Evolutionary conservation across 257 asterid species (phyloP), one percentile per base, ranked within the genome.

Genomic region (Craterostigma plantagineum): DNA sequence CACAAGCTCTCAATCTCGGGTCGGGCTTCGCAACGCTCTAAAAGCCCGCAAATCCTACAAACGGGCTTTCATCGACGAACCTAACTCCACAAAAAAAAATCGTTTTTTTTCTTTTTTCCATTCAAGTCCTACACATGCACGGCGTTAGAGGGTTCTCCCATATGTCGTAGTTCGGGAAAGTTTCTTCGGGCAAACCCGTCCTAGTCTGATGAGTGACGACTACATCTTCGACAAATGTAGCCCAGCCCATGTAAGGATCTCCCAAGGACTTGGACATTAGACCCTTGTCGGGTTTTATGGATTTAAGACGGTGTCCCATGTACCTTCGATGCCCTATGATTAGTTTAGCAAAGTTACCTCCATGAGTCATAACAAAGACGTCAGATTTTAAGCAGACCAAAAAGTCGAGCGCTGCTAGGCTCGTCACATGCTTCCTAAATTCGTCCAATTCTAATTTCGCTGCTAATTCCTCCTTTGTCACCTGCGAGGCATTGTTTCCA

Each of bases 231-330:
- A 80, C 92, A 35, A 90, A 83, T 42, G 79, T 65, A 40, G 99
- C 96, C 99, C 99, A 90, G 0, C 99, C 96, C 94, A 80, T 80
- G 53, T 84, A 90, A n/a, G 96, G 99, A 55, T 90, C 99, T 15
- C 96, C 99, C 55, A 83, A 61, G 8, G 96, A 90, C 69, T 90
- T 84, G 35, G 99, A 84, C 96, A 90, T 65, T 14, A 90, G 77
- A 38, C 94, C 94, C 69, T 90, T 90, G 64, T 90, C 99, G 0
- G 99, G 99, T 68, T 90, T 90, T 48, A 90, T 77, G 58, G 99
- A 90, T 56, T 83, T 90, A 41, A 18, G 79, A 55, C 45, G 80
- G 72, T 90, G 99, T 48, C 99, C 99, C 73, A 75, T 53, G 74
- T 90, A 83, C 45, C 96, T 67, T 7, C 99, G 75, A 40, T 63